Percentiles rank a stretch among this genome's conserved stretches.
These are phyloP conservation scores for Tribonema minus DNA, from an alignment of 108 stramenopile species.

Conservation along the genomic window DNA sequence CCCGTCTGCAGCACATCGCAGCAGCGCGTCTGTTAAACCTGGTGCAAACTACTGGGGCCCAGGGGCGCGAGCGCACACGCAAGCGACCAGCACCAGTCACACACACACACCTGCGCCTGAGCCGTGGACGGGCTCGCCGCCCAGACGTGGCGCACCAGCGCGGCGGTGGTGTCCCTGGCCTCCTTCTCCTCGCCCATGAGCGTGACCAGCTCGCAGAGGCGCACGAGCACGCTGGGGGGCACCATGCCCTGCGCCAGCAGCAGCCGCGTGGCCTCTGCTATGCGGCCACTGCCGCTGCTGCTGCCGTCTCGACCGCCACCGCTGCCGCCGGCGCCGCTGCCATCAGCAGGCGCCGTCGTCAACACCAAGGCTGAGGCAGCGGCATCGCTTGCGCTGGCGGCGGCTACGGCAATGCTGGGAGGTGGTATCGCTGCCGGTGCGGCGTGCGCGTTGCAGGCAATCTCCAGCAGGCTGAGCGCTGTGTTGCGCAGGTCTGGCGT, in stretches of 20 bases:
- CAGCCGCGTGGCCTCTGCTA: conserved; percentile 1
- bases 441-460: background rate
- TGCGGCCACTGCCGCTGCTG: background rate
- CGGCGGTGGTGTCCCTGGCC: background rate
- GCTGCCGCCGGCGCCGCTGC: background rate
- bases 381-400: no score
- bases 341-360: background rate
- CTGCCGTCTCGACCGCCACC: background rate
- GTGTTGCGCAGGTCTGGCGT: background rate
- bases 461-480: background rate
- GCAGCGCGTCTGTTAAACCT: no score
- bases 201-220: conserved; percentile 16
- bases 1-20: no score
- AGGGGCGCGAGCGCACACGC: no score
- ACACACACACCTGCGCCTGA: conserved; percentile 11
- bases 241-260: conserved; percentile 26
- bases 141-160: conserved; percentile 24
- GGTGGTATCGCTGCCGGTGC: no score
- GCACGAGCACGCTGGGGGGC: conserved; percentile 12
- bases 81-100: no score
- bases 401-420: no score
- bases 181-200: conserved; percentile 6
- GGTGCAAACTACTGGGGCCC: no score
- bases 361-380: no score
- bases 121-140: background rate